Evolutionary conservation across 2,329 filamentous ascomycete genomes (phyloP).

Genomic region (Beauveria sp.): DNA sequence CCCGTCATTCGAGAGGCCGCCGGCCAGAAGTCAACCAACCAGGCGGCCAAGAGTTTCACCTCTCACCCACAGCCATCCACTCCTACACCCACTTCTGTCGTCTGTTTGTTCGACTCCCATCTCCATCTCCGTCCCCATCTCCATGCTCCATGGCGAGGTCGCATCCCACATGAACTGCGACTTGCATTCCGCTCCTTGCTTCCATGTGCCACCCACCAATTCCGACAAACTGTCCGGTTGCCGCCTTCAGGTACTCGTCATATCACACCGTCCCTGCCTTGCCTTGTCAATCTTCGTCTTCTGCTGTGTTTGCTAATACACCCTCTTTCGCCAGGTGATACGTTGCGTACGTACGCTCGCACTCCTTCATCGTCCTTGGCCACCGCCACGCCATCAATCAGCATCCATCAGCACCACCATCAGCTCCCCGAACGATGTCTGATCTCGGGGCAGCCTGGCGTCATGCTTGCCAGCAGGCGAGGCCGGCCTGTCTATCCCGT

Average conservation of each 20-base stretch:
- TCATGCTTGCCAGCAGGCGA: background rate
- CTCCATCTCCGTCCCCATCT: background rate
- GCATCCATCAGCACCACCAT: background rate
- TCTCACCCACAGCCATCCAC: background rate
- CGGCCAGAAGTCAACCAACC: background rate
- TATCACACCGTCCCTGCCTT: background rate
- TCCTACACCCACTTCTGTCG: background rate
- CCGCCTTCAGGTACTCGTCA: background rate
- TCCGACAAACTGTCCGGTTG: no score
- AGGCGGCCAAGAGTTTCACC: background rate
- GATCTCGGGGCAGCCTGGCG: background rate
- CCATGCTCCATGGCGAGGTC: background rate
- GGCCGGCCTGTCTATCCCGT: background rate
- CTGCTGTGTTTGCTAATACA: background rate
- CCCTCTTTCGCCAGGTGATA: background rate
- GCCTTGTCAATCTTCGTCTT: background rate
- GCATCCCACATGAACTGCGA: background rate
- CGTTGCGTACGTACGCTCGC: background rate
- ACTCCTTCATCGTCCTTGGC: background rate
- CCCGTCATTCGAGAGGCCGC: slow-evolving; percentile 5
- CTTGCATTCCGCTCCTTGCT: background rate
- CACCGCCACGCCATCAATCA: background rate
- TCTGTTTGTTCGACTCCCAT: background rate
- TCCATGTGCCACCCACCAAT: background rate
- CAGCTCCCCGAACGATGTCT: background rate